A percentile compares a stretch with the other conserved stretches of the same genome.
These are phyloP conservation scores for Sanghuangporus weigelae DNA, from an alignment of 1,284 basidiomycete genomes.

Conservation along the genomic window DNA sequence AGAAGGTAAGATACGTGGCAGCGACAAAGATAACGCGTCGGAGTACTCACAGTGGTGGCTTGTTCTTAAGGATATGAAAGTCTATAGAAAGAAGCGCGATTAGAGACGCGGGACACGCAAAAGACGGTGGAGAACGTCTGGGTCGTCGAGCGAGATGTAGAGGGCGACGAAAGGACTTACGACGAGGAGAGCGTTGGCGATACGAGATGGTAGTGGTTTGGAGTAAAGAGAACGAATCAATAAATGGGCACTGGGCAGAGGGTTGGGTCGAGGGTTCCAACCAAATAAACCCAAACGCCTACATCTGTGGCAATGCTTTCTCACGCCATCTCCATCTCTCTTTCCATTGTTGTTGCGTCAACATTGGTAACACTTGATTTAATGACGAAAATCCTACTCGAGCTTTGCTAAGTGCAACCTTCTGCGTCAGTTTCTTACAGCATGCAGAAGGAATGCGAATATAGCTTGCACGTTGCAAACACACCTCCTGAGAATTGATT, in stretches of 20 bases:
- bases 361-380: not conserved
- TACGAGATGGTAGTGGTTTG: conserved; percentile 42
- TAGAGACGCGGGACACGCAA: conserved; percentile 26
- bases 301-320: conserved; percentile 2
- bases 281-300: conserved; percentile 9
- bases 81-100: conserved; percentile 21
- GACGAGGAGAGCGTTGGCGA: conserved; percentile 26
- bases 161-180: conserved; percentile 27
- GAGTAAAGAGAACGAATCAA: conserved; percentile 36
- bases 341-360: not conserved
- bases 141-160: conserved; percentile 21
- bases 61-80: conserved; percentile 1
- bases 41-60: conserved; percentile 6
- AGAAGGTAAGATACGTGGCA: conserved; percentile 19
- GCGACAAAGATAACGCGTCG: conserved; percentile 28
- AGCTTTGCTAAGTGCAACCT: not conserved
- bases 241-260: conserved; percentile 47
- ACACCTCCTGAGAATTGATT: not conserved
- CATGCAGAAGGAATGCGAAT: not conserved
- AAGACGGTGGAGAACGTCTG: conserved; percentile 28
- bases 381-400: not conserved
- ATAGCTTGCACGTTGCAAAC: not conserved
- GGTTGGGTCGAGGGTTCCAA: conserved; percentile 29
- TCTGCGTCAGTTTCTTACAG: not conserved
- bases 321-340: conserved; percentile 11